Evolutionary conservation across 1,284 basidiomycete species (phyloP).

Genomic region (Tranzscheliella williamsii): DNA sequence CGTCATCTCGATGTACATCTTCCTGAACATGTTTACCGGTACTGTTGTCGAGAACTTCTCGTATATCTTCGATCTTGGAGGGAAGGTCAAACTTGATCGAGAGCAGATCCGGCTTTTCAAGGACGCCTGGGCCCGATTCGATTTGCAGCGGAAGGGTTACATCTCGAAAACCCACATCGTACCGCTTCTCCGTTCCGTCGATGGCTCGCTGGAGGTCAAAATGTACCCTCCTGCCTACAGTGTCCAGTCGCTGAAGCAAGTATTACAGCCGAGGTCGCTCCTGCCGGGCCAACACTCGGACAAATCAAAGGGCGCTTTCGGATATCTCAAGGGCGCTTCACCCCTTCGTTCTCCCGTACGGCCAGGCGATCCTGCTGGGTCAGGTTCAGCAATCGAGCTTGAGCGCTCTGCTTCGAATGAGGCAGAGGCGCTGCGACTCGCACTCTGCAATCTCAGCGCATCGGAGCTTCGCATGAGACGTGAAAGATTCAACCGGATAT

Average conservation of each 20-base stretch:
- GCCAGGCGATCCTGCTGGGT: constrained; percentile 19
- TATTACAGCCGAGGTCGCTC: neutral
- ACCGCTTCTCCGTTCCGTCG: constrained; percentile 69
- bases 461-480: constrained; percentile 46
- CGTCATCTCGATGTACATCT: constrained; percentile 80
- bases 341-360: constrained; percentile 22
- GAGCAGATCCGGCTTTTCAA: constrained; percentile 75
- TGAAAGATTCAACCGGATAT: constrained; percentile 53
- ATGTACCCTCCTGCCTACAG: constrained; percentile 40
- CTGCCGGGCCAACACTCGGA: constrained; percentile 2
- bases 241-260: constrained; percentile 25
- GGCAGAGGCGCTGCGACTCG: constrained; percentile 20
- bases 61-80: constrained; percentile 88
- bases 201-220: constrained; percentile 50
- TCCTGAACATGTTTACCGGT: constrained; percentile 76
- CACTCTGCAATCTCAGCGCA: constrained; percentile 24
- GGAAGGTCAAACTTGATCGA: constrained; percentile 79
- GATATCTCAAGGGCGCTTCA: constrained; percentile 22
- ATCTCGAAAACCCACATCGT: constrained; percentile 74
- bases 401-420: constrained; percentile 4
- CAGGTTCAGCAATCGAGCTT: constrained; percentile 3
- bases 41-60: constrained; percentile 96
- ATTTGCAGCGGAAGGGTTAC: constrained; percentile 77
- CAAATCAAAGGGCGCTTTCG: constrained; percentile 11
- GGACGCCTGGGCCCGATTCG: constrained; percentile 85